Evolutionary conservation across 2,329 filamentous ascomycete species (phyloP).

Genomic region (Arthroderma sp.): DNA sequence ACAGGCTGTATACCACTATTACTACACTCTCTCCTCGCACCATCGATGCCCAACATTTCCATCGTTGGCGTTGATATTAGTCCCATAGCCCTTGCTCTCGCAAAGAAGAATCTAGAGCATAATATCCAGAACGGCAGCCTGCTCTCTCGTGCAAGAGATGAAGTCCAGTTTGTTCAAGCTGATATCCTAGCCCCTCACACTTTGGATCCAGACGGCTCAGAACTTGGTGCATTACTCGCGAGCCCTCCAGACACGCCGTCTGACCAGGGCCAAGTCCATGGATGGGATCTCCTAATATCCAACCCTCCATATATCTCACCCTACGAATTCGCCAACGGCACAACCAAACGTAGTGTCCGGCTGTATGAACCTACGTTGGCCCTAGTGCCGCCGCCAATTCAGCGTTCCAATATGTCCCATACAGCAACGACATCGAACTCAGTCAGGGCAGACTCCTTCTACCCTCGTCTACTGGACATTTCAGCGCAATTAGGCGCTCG

Average conservation of each 20-base stretch:
- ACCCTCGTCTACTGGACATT: slow-evolving; percentile 23
- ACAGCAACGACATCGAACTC: not conserved
- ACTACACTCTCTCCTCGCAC: slow-evolving; percentile 50
- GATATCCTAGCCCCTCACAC: slow-evolving; percentile 27
- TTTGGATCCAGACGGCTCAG: not conserved
- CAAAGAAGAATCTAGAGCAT: slow-evolving; percentile 49
- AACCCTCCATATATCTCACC: slow-evolving; percentile 88
- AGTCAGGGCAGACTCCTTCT: slow-evolving; percentile 27
- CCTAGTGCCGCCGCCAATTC: slow-evolving; percentile 48
- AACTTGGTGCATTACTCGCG: not conserved
- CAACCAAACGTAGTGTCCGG: slow-evolving; percentile 62
- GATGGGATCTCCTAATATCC: slow-evolving; percentile 55
- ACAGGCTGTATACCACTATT: slow-evolving; percentile 80
- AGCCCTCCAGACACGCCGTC: too few relatives aligned
- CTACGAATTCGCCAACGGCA: slow-evolving; percentile 43
- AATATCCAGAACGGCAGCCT: slow-evolving; percentile 34
- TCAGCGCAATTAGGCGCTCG: slow-evolving; percentile 18
- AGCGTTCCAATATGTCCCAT: not conserved
- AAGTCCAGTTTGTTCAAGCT: slow-evolving; percentile 38
- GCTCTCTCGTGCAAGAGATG: slow-evolving; percentile 18
- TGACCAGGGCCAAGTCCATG: not conserved
- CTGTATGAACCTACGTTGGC: slow-evolving; percentile 71
- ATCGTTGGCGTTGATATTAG: slow-evolving; percentile 68
- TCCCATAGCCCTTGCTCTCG: slow-evolving; percentile 49
- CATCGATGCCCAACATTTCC: slow-evolving; percentile 32